Evolutionary conservation across 2,329 filamentous ascomycete genomes (phyloP).

Genomic region (Pyricularia sp.): DNA sequence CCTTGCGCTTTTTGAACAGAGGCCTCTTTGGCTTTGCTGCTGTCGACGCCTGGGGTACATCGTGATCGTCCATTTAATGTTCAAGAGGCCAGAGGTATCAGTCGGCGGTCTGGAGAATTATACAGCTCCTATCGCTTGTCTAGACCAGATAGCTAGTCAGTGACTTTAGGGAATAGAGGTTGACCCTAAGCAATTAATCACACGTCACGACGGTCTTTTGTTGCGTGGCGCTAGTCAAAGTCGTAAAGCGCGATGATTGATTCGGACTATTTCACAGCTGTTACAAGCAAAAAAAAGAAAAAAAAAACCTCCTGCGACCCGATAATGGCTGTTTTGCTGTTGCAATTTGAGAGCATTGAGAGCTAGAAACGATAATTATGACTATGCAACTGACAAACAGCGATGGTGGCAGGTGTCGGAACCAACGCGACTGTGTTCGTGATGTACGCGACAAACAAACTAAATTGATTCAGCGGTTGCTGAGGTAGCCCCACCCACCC

Average conservation of each 20-base stretch:
- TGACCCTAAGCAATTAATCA: neutral
- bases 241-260: neutral
- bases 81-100: neutral
- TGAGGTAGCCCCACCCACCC: neutral
- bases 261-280: neutral
- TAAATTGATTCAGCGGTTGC: neutral
- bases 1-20: conserved; percentile 9
- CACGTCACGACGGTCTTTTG: neutral
- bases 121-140: neutral
- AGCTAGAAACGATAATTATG: neutral
- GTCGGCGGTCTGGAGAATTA: neutral
- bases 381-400: neutral
- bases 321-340: neutral
- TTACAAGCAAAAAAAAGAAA: neutral
- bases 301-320: neutral
- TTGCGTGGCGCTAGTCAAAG: neutral
- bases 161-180: neutral
- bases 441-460: neutral
- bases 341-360: neutral
- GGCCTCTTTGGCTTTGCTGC: conserved; percentile 8
- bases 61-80: neutral
- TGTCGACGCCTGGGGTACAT: neutral
- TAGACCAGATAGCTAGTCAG: neutral
- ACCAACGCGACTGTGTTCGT: neutral
- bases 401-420: neutral